phyloP scores from a whole-genome alignment of 2,329 filamentous ascomycete genomes.

The Diaporthe aspalathi region DNA sequence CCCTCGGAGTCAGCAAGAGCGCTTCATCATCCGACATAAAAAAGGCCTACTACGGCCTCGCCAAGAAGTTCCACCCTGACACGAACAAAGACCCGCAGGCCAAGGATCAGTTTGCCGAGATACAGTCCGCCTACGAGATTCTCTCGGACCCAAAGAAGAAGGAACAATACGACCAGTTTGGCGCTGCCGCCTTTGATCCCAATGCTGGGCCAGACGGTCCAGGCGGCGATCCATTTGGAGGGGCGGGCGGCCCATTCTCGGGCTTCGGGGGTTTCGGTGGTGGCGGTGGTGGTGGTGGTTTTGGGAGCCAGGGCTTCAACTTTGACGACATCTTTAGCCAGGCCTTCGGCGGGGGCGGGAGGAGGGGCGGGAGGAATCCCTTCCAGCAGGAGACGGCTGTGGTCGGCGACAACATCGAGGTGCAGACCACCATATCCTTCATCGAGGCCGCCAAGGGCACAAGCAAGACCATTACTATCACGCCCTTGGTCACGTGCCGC shows the following conservation, averaged over 20 bases:
- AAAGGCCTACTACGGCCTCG: conserved; percentile 96
- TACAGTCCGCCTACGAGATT: conserved; percentile 93
- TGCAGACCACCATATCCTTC: conserved; percentile 92
- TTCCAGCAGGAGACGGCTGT: conserved; percentile 80
- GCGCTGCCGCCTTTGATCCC: conserved; percentile 87
- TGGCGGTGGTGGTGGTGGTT: conserved; percentile 59
- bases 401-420: conserved; percentile 96
- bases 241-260: conserved; percentile 73
- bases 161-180: conserved; percentile 91
- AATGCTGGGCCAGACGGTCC: conserved; percentile 72
- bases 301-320: conserved; percentile 21
- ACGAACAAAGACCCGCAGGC: conserved; percentile 96
- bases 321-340: conserved; percentile 96
- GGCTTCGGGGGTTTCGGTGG: conserved; percentile 72
- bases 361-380: conserved; percentile 68
- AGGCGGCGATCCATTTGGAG: conserved; percentile 70
- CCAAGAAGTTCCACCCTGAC: conserved; percentile 97
- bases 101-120: conserved; percentile 94
- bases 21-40: conserved; percentile 93
- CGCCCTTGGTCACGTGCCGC: conserved; percentile 82
- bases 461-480: conserved; percentile 87
- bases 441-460: conserved; percentile 95
- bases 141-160: conserved; percentile 93
- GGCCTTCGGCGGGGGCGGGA: conserved; percentile 72
- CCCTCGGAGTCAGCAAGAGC: conserved; percentile 84